Evolutionary conservation across 164 flowering plant genomes (phyloP).

Genomic region (Santalum album): DNA sequence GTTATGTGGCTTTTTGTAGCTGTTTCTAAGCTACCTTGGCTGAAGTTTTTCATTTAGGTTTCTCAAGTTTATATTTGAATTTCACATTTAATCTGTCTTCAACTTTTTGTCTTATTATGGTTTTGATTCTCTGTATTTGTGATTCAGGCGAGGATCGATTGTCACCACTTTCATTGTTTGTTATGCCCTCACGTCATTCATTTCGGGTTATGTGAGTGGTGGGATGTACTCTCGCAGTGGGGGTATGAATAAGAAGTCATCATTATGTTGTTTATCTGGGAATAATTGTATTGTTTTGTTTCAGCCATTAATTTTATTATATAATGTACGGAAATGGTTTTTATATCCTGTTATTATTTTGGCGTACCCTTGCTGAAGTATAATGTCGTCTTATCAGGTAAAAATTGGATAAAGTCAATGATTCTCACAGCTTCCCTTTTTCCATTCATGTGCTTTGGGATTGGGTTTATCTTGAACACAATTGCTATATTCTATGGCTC

Average conservation of each 20-base stretch:
- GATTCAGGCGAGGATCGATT: conserved; percentile 90
- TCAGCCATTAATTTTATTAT: neutral
- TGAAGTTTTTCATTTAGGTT: no score
- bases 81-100: neutral
- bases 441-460: conserved; percentile 75
- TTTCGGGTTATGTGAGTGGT: conserved; percentile 95
- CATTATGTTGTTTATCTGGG: neutral
- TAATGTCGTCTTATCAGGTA: conserved; percentile 44
- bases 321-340: conserved; percentile 9
- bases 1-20: neutral
- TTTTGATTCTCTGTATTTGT: conserved; percentile 4
- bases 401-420: conserved; percentile 97
- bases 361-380: neutral
- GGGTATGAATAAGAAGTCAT: conserved; percentile 37
- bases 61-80: no score
- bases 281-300: neutral
- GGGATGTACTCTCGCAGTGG: conserved; percentile 96
- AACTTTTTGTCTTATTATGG: neutral
- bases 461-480: conserved; percentile 78
- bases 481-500: conserved; percentile 97
- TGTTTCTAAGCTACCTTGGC: neutral
- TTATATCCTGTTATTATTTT: neutral
- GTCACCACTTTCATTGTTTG: conserved; percentile 93
- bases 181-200: conserved; percentile 91
- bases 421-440: conserved; percentile 80